Evolutionary conservation across 306 rosid genomes (phyloP).

Genomic region (Fragaria vesca): DNA sequence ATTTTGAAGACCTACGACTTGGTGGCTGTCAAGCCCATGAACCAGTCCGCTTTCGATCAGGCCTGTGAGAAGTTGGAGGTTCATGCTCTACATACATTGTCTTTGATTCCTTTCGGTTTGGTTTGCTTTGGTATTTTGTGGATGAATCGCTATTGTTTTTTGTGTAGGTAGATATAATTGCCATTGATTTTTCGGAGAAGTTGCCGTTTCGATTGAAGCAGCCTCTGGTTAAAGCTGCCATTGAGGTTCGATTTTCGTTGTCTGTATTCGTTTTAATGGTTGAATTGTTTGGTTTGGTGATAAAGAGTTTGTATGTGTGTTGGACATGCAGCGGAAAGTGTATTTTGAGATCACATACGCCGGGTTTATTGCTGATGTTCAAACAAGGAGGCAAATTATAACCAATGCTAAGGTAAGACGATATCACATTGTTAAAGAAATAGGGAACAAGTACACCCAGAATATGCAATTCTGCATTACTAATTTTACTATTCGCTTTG

Average conservation of each 20-base stretch:
- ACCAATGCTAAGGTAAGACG: constrained; percentile 60
- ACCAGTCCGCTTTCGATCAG: constrained; percentile 58
- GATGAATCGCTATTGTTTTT: background rate
- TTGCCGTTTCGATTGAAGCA: constrained; percentile 73
- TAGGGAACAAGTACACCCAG: background rate
- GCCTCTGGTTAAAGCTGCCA: constrained; percentile 63
- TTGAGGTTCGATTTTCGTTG: constrained; percentile 37
- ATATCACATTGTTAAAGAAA: background rate
- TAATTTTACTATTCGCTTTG: background rate
- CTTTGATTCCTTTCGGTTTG: background rate
- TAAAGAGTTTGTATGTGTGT: constrained; percentile 16
- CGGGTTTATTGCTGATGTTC: constrained; percentile 47
- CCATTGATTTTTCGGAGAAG: constrained; percentile 68
- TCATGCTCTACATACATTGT: background rate
- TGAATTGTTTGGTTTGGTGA: background rate
- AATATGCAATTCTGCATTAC: background rate
- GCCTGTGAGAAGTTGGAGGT: constrained; percentile 88
- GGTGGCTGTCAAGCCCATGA: constrained; percentile 65
- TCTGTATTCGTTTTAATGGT: background rate
- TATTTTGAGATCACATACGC: constrained; percentile 72
- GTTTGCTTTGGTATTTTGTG: constrained; percentile 9
- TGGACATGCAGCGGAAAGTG: constrained; percentile 64
- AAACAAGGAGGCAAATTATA: constrained; percentile 65
- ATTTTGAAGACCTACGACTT: constrained; percentile 78
- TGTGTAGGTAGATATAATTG: constrained; percentile 71